Evolutionary conservation across 108 stramenopile genomes (phyloP).

Genomic region (Cylindrotheca closterium): DNA sequence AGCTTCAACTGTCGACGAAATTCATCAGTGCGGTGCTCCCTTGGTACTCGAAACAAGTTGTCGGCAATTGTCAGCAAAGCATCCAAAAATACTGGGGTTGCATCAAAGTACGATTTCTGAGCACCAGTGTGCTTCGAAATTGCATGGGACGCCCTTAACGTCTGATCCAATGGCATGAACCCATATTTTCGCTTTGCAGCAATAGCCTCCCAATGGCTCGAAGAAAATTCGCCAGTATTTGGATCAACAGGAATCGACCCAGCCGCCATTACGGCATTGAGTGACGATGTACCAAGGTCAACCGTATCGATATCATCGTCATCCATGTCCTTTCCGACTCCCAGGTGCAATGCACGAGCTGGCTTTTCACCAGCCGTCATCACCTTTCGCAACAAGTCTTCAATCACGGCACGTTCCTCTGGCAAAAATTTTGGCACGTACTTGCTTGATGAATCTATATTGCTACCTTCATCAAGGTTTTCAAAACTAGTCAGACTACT

Average conservation of each 20-base stretch:
- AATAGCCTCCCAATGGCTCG: constrained; percentile 57
- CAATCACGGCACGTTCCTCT: constrained; percentile 74
- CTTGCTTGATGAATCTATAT: constrained; percentile 17
- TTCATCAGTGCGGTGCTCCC: constrained; percentile 51
- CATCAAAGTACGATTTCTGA: constrained; percentile 52
- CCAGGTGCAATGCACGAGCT: constrained; percentile 57
- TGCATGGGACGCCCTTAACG: constrained; percentile 14
- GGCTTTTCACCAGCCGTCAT: constrained; percentile 65
- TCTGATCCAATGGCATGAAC: constrained; percentile 56
- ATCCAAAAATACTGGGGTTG: constrained; percentile 77
- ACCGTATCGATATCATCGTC: background rate
- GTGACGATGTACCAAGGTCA: constrained; percentile 16
- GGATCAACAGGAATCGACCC: constrained; percentile 75
- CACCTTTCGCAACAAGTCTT: constrained; percentile 60
- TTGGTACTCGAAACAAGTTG: constrained; percentile 54
- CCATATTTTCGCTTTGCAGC: constrained; percentile 51
- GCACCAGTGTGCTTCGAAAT: background rate
- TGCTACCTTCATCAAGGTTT: constrained; percentile 3
- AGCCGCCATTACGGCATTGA: constrained; percentile 47
- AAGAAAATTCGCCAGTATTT: constrained; percentile 49
- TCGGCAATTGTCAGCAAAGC: constrained; percentile 75
- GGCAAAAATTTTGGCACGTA: constrained; percentile 46
- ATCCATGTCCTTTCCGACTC: constrained; percentile 17
- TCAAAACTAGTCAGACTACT: constrained; percentile 36
- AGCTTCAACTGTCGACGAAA: constrained; percentile 50